phyloP scores from a whole-genome alignment of 2,329 filamentous ascomycete species.

The Myriosclerotinia scirpicola region DNA sequence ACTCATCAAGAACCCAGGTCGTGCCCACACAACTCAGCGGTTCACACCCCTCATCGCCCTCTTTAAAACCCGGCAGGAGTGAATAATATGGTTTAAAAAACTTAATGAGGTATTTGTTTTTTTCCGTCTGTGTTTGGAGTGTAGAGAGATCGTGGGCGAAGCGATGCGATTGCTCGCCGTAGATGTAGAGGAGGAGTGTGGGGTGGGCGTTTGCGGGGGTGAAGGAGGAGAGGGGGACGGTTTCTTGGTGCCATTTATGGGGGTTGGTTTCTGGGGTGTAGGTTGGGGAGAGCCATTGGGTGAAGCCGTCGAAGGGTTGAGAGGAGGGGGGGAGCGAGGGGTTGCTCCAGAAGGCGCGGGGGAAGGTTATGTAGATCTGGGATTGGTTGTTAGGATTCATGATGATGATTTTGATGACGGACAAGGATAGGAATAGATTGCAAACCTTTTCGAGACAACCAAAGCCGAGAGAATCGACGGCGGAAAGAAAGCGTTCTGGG shows the following conservation, averaged over 20 bases:
- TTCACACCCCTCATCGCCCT: conserved; percentile 47
- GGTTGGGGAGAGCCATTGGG: conserved; percentile 58
- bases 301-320: conserved; percentile 48
- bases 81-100: conserved; percentile 68
- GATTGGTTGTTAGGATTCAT: neutral
- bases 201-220: conserved; percentile 52
- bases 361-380: conserved; percentile 53
- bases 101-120: conserved; percentile 38
- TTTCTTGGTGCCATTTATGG: conserved; percentile 59
- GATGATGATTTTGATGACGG: too few species aligned
- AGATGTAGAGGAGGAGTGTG: conserved; percentile 66
- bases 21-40: conserved; percentile 60
- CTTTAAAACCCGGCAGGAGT: conserved; percentile 57
- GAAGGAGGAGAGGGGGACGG: conserved; percentile 60
- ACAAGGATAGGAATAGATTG: neutral
- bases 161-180: conserved; percentile 46
- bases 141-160: conserved; percentile 35
- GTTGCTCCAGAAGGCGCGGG: conserved; percentile 59
- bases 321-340: conserved; percentile 12
- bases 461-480: conserved; percentile 50
- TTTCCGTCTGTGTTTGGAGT: conserved; percentile 27
- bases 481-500: conserved; percentile 45
- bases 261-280: conserved; percentile 55
- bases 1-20: conserved; percentile 63
- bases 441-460: conserved; percentile 53